A percentile compares a stretch with the other conserved stretches of the same genome.
These are phyloP conservation scores for Phialophora chinensis DNA, from an alignment of 2,329 filamentous ascomycete species.

Conservation along the genomic window DNA sequence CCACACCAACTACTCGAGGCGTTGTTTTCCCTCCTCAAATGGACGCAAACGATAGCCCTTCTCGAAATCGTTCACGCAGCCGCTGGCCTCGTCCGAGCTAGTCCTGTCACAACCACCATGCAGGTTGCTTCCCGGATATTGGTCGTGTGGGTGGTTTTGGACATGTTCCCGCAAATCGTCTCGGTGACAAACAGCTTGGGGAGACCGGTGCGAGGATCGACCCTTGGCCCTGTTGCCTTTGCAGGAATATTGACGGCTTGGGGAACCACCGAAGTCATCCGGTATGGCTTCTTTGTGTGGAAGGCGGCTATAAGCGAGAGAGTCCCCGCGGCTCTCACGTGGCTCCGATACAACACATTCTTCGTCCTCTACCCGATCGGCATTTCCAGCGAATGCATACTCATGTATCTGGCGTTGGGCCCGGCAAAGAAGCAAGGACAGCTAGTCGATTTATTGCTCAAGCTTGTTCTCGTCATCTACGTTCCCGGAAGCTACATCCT, in stretches of 20 bases:
- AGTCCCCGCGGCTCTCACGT: slow-evolving; percentile 71
- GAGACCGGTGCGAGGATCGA: slow-evolving; percentile 29
- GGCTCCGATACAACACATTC: slow-evolving; percentile 87
- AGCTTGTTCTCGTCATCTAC: slow-evolving; percentile 73
- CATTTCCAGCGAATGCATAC: slow-evolving; percentile 82
- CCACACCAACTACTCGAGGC: slow-evolving; percentile 54
- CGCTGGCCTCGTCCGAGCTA: slow-evolving; percentile 81
- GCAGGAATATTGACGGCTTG: slow-evolving; percentile 73
- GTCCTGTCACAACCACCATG: slow-evolving; percentile 82
- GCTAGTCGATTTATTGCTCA: slow-evolving; percentile 65
- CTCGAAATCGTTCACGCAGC: slow-evolving; percentile 85
- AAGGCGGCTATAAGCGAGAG: slow-evolving; percentile 61
- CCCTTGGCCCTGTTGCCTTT: slow-evolving; percentile 44
- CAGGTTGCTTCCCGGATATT: slow-evolving; percentile 87
- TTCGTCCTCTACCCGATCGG: slow-evolving; percentile 91
- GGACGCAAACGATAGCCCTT: slow-evolving; percentile 81
- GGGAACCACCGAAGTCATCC: slow-evolving; percentile 88
- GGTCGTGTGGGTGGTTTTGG: slow-evolving; percentile 84
- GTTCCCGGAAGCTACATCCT: slow-evolving; percentile 83
- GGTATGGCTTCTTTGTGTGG: slow-evolving; percentile 89
- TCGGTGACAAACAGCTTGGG: slow-evolving; percentile 60
- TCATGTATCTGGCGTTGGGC: slow-evolving; percentile 73
- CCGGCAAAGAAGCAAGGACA: slow-evolving; percentile 61
- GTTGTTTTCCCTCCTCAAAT: slow-evolving; percentile 52
- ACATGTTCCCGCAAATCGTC: slow-evolving; percentile 72